Evolutionary conservation across 805 yeast genomes (phyloP), one percentile per base, ranked within the genome.

Genomic region (Blastobotrys muscicola): DNA sequence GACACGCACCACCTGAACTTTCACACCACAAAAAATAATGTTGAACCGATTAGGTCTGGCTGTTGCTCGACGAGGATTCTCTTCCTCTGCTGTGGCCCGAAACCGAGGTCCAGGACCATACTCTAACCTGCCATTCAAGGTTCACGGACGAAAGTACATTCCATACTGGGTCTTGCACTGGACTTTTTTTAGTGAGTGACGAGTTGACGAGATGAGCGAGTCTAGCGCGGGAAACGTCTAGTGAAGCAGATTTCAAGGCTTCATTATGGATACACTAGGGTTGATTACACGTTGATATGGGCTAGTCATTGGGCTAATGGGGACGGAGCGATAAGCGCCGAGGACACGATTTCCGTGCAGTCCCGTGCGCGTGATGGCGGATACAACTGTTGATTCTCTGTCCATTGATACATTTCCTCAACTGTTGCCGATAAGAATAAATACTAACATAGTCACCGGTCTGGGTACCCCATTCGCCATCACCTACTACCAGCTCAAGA

Each of bases 61-160:
- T 12, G 52, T 49, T 36, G 43, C 56, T 38, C 47, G 48, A 43
- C 57, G 65, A 41, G 59, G 53, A 12, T 63, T 63, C 52, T 45
- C 65, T 39, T 38, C 66, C 37, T 47, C 67, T 40, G 45, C 53
- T 45, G 62, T 70, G 55, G 62, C 61, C 43, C 69, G 67, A 40
- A 83, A 76, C 68, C 79, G 74, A 61, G 78, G 78, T 57, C 82
- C 76, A 60, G 97, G 97, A 60, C 80, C 81, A 39, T 92, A 92
- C 80, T 72, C 82, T 59, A 90, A 92, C 77, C 62, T 90, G 51
- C 98, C 98, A 53, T 92, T 90, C 79, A 78, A 78, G 75, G 94
- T 90, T 51, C 87, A 86, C 76, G 74, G 80, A 77, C 87, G 95
- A 76, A 83, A 79, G 71, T 53, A 29, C 46, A 75, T 90, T 53